These are phyloP conservation scores for Plasmodium coatneyi DNA, from an alignment of 169 alveolate genomes.

Conservation along the genomic window DNA sequence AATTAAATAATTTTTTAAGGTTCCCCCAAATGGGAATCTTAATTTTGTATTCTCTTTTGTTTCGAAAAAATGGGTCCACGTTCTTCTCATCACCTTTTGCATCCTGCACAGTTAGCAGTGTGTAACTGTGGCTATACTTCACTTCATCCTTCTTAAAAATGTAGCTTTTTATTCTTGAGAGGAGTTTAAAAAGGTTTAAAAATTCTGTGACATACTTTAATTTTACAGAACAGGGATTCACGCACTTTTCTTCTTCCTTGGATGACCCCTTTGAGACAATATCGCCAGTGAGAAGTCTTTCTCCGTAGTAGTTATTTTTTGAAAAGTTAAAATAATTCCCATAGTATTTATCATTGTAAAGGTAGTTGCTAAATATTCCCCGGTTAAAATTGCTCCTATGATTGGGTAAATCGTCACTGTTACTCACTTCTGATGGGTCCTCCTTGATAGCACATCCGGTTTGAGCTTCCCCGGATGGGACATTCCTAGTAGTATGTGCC, in stretches of 20 bases:
- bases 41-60: slow-evolving; percentile 11
- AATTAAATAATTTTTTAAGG: slow-evolving; percentile 4
- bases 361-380: background rate
- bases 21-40: slow-evolving; percentile 3
- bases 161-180: slow-evolving; percentile 13
- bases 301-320: background rate
- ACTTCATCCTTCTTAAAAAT: slow-evolving; percentile 4
- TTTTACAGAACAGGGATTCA: background rate
- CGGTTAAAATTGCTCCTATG: background rate
- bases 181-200: slow-evolving; percentile 27
- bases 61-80: background rate
- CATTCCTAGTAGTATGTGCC: background rate
- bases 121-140: slow-evolving; percentile 17
- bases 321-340: slow-evolving; percentile 1
- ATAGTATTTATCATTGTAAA: slow-evolving; percentile 6
- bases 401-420: background rate
- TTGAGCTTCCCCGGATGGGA: background rate
- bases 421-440: background rate
- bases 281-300: background rate
- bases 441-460: background rate
- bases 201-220: background rate
- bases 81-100: slow-evolving; percentile 26
- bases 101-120: slow-evolving; percentile 13
- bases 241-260: background rate
- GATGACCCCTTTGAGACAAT: background rate